Evolutionary conservation across 257 asterid species (phyloP), one percentile per base, ranked within the genome.

Genomic region (Verbascum thapsus): DNA sequence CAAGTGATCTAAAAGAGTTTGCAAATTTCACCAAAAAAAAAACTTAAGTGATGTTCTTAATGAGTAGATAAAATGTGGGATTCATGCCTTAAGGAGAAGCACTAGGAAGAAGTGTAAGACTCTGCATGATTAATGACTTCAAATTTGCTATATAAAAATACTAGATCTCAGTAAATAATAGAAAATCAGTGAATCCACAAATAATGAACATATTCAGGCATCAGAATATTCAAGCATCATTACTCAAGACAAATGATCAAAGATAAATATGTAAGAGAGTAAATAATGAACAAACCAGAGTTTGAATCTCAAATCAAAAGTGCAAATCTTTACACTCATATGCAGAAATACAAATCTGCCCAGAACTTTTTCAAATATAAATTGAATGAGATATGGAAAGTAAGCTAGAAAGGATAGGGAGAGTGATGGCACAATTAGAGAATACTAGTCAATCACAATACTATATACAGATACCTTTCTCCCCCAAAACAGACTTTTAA

Each of bases 391-490:
- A 49, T 54, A 38, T 23, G 20, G 66, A 71, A 66, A 43, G 68
- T 65, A 53, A 65, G 58, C 59, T 47, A 59, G 61, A 37, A 72
- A 73, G 62, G 68, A 70, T 58, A 56, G 22, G 63, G 59, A 64
- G 72, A 52, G 69, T 52, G 77, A 73, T 45, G 73, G 68, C 60
- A 26, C 69, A 68, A 68, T 38, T 41, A 59, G 65, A 77, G 66
- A 65, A 72, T 49, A 73, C 32, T 53, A 72, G 66, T 70, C 74
- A 73, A 70, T 70, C 76, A 65, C 69, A 66, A 63, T 69, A 67
- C 75, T 65, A 64, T 30, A 50, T 10, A 10, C 48, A 58, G 49
- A 52, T 22, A 67, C 70, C 61, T 77, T 73, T 45, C 50, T 66
- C 63, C 50, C 69, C 44, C 13, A 63, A 53, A 61, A 72, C 70